Evolutionary conservation across 1,284 basidiomycete species (phyloP), one percentile per base, ranked within the genome.

Genomic region (Puccinia novopanici): DNA sequence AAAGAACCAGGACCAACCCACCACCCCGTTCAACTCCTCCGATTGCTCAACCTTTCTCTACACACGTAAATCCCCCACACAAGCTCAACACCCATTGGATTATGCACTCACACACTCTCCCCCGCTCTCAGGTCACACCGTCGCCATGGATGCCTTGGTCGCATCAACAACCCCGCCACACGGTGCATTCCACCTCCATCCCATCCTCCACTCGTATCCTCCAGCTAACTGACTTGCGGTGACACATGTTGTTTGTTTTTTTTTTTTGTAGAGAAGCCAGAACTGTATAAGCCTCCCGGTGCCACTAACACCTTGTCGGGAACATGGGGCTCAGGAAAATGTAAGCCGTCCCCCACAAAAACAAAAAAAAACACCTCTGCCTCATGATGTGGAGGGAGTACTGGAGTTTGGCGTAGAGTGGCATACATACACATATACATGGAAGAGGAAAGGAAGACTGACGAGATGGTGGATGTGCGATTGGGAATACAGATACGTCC

Each of bases 211-310:
- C 17, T 4, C 15, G 55, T 10, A 57, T 24, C 8, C 5, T 3
- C 27, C 13, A 9, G n/a, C 24, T 57, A 5, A 27, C 55, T 57
- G 8, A 8, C 15, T 57, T n/a, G 55, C 6, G 22, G 55, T n/a
- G n/a, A 57, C 27, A n/a, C n/a, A 57, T 57, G n/a, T n/a, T n/a
- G n/a, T n/a, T n/a, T n/a, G n/a, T n/a, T n/a, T n/a, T n/a, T n/a
- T 34, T 34, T 34, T 34, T 34, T 27, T 30, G 34, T n/a, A 73
- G 71, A 73, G 8, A 73, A 73, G 57, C 71, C 71, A 24, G 71
- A 73, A 37, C 52, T 73, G 22, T 73, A 73, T 40, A 73, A 73
- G 27, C 71, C 71, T 55, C 71, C 71, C 5, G 71, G 70, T 54
- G 12, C 30, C 27, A 52, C 30, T 10, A 52, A 27, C 50, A 50